Percentiles rank a stretch among this genome's conserved stretches.
Conservation (phyloP, 441 rosid species). For the Adansonia gregorii region DNA sequence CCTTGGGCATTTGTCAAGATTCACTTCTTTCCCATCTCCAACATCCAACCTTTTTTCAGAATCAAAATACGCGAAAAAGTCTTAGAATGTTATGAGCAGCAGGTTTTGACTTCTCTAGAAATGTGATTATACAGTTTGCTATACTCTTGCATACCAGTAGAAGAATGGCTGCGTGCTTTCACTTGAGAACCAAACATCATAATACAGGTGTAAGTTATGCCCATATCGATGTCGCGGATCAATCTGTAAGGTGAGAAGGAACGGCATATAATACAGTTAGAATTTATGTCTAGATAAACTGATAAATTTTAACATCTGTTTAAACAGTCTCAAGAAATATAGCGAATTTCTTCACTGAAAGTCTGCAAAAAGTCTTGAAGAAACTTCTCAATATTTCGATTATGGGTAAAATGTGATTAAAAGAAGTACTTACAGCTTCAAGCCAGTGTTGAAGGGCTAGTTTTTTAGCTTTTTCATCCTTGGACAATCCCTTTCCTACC, state of each 20-base stretch:
- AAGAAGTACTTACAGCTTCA: slow-evolving; percentile 59
- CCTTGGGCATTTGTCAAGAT: slow-evolving; percentile 56
- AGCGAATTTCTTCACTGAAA: too few species aligned
- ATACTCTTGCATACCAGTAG: slow-evolving; percentile 49
- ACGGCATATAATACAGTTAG: not conserved
- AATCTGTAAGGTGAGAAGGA: slow-evolving; percentile 42
- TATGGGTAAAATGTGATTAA: not conserved
- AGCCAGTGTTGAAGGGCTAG: slow-evolving; percentile 73
- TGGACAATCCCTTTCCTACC: slow-evolving; percentile 68
- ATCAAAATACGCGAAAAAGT: not conserved
- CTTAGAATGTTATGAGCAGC: too few species aligned
- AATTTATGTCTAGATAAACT: slow-evolving; percentile 1
- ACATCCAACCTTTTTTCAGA: slow-evolving; percentile 55
- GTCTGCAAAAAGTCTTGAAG: not conserved
- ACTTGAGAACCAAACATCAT: slow-evolving; percentile 60
- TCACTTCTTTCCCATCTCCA: slow-evolving; percentile 65
- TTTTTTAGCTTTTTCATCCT: slow-evolving; percentile 69
- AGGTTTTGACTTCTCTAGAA: not conserved
- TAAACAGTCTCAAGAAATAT: too few species aligned
- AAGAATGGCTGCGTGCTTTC: slow-evolving; percentile 48
- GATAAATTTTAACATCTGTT: not conserved
- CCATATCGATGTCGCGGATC: slow-evolving; percentile 79
- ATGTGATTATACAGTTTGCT: not conserved
- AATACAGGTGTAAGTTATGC: slow-evolving; percentile 65
- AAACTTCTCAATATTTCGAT: too few species aligned